Base-by-base conservation (phyloP, 1,139 yeast genomes). In the Yamadazyma mexicana region DNA sequence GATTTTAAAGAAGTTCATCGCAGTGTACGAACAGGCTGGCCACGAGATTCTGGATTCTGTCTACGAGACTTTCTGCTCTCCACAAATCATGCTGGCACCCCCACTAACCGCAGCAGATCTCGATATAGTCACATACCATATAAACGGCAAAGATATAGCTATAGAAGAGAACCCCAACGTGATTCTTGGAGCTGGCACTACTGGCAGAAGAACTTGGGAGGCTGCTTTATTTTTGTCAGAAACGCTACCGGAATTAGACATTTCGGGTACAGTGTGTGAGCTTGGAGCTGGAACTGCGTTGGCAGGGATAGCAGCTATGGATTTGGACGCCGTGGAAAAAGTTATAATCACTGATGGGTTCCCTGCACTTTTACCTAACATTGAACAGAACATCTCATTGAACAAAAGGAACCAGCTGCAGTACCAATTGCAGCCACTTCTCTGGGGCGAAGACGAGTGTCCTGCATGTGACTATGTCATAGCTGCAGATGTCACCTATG, bases 171-270 rank as follows among this genome's bases (percentile, higher is more conserved):
- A 77, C 0, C 94, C 91, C 0, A 67, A 73, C 41, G 47, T 86
- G 36, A 77, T 87, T 9, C 76, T 87, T 14, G 88, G 88, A 0
- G 58, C 66, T 23, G 95, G 94, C 6, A 84, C 95, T 1, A 91
- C 98, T 0, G 98, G 98, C 0, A 64, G 81, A 42, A 66, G 97
- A 33, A 91, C 98, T 0, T 91, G 98, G 98, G 97, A 88, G 56
- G 97, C 96, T 1, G 86, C 96, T 0, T 50, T 87, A n/a, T 87
- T 69, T 16, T 43, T 62, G 10, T 32, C 48, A 9, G 12, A 37
- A 3, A 89, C 14, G 64, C 83, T 7, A 70, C 78, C 36, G 78
- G 61, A 48, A 50, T 86, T 30, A 48, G 62, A 24, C 40, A 26
- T 41, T 4, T 48, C 50, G 6, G 54, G 59, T 27, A 55, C 55